A percentile compares a stretch with the other conserved stretches of the same genome.
These are phyloP conservation scores for Phytophthora litchii DNA, from an alignment of 352 stramenopile genomes.

Conservation along the genomic window DNA sequence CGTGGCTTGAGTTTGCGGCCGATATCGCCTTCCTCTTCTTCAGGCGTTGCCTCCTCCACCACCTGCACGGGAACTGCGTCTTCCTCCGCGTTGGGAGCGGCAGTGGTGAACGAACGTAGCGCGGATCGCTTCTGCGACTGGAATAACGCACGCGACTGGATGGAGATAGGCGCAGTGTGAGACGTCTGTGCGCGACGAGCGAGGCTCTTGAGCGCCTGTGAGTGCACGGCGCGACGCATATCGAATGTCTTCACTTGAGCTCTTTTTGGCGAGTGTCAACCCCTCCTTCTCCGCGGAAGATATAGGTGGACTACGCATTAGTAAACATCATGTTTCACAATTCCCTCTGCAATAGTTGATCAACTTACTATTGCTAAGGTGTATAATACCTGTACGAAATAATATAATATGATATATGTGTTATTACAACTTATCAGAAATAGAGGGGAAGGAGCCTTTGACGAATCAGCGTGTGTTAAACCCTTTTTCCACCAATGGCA, in stretches of 20 bases:
- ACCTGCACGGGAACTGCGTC: conserved; percentile 28
- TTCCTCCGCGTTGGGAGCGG: conserved; percentile 38
- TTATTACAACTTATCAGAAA: not conserved
- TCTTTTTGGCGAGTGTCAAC: conserved; percentile 22
- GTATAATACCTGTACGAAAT: too few relatives aligned
- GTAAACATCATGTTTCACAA: conserved; percentile 9
- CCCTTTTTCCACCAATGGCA: conserved; percentile 28
- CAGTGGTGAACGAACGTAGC: conserved; percentile 41
- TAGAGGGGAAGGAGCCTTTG: conserved; percentile 1
- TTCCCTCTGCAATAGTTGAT: not conserved
- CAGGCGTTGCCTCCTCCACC: conserved; percentile 34
- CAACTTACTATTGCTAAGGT: too few relatives aligned
- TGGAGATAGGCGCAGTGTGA: not conserved
- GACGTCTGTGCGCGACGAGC: conserved; percentile 20
- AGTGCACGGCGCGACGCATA: conserved; percentile 60
- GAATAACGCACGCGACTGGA: conserved; percentile 19
- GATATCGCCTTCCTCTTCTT: conserved; percentile 60
- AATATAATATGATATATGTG: not conserved
- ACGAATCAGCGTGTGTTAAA: conserved; percentile 15
- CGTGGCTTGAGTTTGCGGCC: conserved; percentile 89
- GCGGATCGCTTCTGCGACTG: conserved; percentile 3
- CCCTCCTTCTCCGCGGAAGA: conserved; percentile 19
- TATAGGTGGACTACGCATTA: conserved; percentile 1
- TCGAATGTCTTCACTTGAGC: conserved; percentile 15
- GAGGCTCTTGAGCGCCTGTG: conserved; percentile 51